Percentiles rank a stretch among this genome's conserved stretches.
These are phyloP conservation scores for Geranium rotundifolium DNA, from an alignment of 345 rosid species.

Conservation along the genomic window DNA sequence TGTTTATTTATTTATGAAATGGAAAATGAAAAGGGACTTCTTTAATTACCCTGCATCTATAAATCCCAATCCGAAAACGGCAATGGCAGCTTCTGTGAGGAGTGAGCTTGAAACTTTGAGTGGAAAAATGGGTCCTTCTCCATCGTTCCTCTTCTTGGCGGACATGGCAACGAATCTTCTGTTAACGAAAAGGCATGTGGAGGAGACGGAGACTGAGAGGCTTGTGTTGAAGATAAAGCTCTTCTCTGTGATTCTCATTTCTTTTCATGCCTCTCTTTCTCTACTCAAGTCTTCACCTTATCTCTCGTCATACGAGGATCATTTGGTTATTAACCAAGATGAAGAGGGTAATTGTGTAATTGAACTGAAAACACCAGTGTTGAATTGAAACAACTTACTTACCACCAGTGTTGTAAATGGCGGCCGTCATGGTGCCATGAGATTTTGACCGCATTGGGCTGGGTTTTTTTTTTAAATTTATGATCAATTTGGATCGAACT, in stretches of 20 bases:
- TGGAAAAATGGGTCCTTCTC: not conserved
- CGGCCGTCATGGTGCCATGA: too few relatives aligned
- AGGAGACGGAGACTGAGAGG: not conserved
- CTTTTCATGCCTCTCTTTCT: not conserved
- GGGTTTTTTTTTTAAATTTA: too few relatives aligned
- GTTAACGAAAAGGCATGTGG: not conserved
- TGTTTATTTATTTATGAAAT: too few relatives aligned
- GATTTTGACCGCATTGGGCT: too few relatives aligned
- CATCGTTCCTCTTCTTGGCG: not conserved
- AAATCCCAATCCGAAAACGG: constrained; percentile 52
- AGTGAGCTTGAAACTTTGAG: constrained; percentile 7
- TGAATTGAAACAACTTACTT: too few relatives aligned
- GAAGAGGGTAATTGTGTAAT: too few relatives aligned
- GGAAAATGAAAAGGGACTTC: too few relatives aligned
- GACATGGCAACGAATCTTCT: not conserved
- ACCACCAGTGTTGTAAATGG: too few relatives aligned
- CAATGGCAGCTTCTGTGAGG: constrained; percentile 31
- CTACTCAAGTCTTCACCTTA: not conserved
- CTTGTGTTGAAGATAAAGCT: not conserved
- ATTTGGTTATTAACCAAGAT: not conserved
- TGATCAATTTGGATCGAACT: too few relatives aligned
- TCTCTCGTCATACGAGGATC: not conserved
- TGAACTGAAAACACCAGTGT: too few relatives aligned
- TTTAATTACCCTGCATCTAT: constrained; percentile 63
- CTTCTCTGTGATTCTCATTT: not conserved